A percentile compares a stretch with the other conserved stretches of the same genome.
These are phyloP conservation scores for Ceratobasidium sp. DNA, from an alignment of 1,284 basidiomycete genomes.

Conservation along the genomic window DNA sequence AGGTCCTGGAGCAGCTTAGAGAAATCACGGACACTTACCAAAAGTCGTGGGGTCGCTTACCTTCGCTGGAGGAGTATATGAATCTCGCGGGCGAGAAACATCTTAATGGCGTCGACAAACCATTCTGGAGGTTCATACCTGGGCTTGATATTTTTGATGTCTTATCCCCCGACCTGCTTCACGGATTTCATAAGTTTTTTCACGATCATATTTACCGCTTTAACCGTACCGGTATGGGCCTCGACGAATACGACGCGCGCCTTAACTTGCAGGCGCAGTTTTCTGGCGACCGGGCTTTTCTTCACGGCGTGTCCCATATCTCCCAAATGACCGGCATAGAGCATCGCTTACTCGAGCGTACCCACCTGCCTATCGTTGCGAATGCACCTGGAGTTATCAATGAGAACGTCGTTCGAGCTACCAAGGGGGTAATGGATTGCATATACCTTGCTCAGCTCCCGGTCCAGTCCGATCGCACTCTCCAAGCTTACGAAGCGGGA, in stretches of 20 bases:
- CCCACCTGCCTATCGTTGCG: conserved; percentile 3
- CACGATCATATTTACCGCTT: no score
- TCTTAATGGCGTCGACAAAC: conserved; percentile 36
- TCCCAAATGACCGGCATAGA: conserved; percentile 26
- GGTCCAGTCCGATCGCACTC: conserved; percentile 5
- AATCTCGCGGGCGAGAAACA: not conserved
- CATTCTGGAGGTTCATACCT: conserved; percentile 24
- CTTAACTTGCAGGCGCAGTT: not conserved
- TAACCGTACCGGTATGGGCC: conserved; percentile 17
- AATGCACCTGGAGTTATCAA: conserved; percentile 23
- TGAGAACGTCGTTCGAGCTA: conserved; percentile 14
- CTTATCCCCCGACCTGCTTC: conserved; percentile 13
- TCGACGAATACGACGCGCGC: conserved; percentile 7
- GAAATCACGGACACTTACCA: no score
- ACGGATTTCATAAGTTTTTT: conserved; percentile 36
- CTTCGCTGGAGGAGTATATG: not conserved
- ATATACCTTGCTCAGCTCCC: conserved; percentile 26
- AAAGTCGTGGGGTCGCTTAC: no score
- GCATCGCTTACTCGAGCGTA: conserved; percentile 24
- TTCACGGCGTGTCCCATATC: conserved; percentile 10
- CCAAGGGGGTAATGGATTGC: conserved; percentile 6
- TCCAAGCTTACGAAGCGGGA: conserved; percentile 1
- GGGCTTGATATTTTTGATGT: conserved; percentile 11
- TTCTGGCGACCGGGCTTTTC: conserved; percentile 7
- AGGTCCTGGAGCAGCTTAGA: no score